phyloP scores from a whole-genome alignment of 352 stramenopile genomes.

The Peronospora farinosa region DNA sequence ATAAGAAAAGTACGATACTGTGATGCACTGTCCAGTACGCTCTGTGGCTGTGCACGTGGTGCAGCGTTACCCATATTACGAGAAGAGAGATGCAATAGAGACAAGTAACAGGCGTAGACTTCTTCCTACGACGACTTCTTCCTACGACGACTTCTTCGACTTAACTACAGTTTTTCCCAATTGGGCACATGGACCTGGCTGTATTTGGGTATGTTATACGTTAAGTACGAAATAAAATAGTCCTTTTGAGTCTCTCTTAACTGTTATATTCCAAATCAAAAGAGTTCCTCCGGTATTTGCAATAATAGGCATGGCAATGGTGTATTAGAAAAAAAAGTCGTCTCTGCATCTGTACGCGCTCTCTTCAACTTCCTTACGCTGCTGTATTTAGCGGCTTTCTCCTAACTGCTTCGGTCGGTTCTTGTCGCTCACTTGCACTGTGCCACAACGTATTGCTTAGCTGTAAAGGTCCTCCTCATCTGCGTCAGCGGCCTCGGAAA shows the following conservation, averaged over 20 bases:
- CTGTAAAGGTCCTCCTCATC: conserved; percentile 98
- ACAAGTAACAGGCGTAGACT: not conserved
- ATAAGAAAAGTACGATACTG: conserved; percentile 86
- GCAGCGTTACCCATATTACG: conserved; percentile 72
- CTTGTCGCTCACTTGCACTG: conserved; percentile 6
- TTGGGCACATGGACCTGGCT: too few species aligned
- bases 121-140: not conserved
- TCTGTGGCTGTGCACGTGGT: conserved; percentile 68
- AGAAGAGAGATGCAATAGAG: not conserved
- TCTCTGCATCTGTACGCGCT: not conserved
- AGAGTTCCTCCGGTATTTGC: not conserved
- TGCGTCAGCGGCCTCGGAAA: conserved; percentile 80
- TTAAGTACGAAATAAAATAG: not conserved
- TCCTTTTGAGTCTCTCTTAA: not conserved
- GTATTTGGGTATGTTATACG: not conserved
- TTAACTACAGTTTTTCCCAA: not conserved
- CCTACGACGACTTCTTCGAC: not conserved
- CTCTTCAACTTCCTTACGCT: not conserved
- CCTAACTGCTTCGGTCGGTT: conserved; percentile 16
- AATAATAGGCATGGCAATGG: not conserved
- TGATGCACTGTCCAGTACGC: conserved; percentile 72
- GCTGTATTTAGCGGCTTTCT: not conserved
- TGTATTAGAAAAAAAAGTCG: not conserved
- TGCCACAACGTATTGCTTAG: conserved; percentile 44
- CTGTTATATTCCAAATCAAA: not conserved